These are phyloP conservation scores for Globisporangium acanthophoron DNA, from an alignment of 352 stramenopile genomes.

Conservation along the genomic window DNA sequence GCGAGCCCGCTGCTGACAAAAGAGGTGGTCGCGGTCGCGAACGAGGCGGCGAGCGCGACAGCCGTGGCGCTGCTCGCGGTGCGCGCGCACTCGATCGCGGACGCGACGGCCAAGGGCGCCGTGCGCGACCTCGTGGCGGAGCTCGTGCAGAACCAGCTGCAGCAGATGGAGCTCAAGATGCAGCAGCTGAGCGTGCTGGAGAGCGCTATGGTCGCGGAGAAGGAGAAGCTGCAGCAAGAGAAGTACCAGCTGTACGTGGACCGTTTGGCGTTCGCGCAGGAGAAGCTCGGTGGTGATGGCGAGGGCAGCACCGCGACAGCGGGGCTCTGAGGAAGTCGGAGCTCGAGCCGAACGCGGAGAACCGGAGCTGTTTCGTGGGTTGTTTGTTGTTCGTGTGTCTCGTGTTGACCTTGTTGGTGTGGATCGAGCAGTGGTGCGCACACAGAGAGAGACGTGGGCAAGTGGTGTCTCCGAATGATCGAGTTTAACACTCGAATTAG, in stretches of 20 bases:
- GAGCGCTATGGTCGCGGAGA: constrained; percentile 41
- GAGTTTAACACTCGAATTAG: too few species aligned
- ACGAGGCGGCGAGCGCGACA: constrained; percentile 60
- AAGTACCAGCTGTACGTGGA: constrained; percentile 74
- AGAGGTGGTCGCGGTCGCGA: constrained; percentile 48
- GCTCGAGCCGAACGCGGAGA: too few species aligned
- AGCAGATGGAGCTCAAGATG: constrained; percentile 79
- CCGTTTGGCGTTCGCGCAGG: constrained; percentile 49
- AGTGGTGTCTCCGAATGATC: too few species aligned
- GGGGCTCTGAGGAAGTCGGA: background rate
- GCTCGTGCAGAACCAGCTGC: constrained; percentile 60
- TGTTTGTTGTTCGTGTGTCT: too few species aligned
- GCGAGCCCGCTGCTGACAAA: constrained; percentile 26
- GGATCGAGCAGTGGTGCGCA: too few species aligned
- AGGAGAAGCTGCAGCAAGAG: constrained; percentile 53
- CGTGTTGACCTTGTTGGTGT: too few species aligned
- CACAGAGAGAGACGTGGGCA: too few species aligned
- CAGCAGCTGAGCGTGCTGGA: constrained; percentile 60
- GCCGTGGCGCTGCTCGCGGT: constrained; percentile 53
- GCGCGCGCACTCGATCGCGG: constrained; percentile 39
- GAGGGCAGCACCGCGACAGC: background rate
- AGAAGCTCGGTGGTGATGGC: constrained; percentile 32
- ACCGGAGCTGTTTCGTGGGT: too few species aligned
- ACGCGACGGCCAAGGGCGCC: constrained; percentile 30
- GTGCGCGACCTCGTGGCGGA: constrained; percentile 52